These are phyloP conservation scores for Termitomyces sp. DNA, from an alignment of 768 basidiomycete genomes.

Conservation along the genomic window DNA sequence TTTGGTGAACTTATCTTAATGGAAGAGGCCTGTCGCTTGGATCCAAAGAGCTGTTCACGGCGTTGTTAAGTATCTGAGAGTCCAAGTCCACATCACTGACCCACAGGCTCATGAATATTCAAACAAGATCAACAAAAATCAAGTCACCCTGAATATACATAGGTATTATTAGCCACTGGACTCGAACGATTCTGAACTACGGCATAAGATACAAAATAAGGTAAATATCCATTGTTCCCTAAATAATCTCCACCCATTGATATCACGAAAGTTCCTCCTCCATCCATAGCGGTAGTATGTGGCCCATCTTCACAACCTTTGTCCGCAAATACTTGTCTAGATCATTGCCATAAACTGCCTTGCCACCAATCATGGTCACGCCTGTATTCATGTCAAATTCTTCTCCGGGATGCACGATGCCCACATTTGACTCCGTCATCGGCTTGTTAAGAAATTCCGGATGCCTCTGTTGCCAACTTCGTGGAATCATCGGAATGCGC, in stretches of 20 bases:
- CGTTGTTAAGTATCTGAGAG: too few species aligned
- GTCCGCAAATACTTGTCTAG: constrained; percentile 94
- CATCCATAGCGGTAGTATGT: constrained; percentile 69
- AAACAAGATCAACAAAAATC: too few species aligned
- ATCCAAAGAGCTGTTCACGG: not conserved
- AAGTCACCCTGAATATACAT: not conserved
- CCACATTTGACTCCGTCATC: constrained; percentile 10
- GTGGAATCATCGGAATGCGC: constrained; percentile 91
- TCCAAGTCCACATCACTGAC: too few species aligned
- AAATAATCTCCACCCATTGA: not conserved
- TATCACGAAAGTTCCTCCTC: constrained; percentile 27
- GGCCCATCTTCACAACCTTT: constrained; percentile 97
- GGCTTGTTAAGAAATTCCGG: constrained; percentile 23
- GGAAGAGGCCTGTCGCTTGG: too few species aligned
- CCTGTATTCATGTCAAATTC: constrained; percentile 46
- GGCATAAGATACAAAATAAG: constrained; percentile 4
- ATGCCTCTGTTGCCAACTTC: constrained; percentile 67
- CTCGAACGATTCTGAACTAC: not conserved
- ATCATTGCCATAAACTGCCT: constrained; percentile 74
- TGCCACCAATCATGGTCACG: constrained; percentile 77
- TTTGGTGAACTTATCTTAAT: too few species aligned
- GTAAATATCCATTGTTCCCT: not conserved
- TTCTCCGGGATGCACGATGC: constrained; percentile 20
- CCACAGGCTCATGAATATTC: too few species aligned
- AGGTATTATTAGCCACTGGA: not conserved